A percentile compares a stretch with the other conserved stretches of the same genome.
phyloP scores from a whole-genome alignment of 75 land plant species.

The Azolla pinnata region DNA sequence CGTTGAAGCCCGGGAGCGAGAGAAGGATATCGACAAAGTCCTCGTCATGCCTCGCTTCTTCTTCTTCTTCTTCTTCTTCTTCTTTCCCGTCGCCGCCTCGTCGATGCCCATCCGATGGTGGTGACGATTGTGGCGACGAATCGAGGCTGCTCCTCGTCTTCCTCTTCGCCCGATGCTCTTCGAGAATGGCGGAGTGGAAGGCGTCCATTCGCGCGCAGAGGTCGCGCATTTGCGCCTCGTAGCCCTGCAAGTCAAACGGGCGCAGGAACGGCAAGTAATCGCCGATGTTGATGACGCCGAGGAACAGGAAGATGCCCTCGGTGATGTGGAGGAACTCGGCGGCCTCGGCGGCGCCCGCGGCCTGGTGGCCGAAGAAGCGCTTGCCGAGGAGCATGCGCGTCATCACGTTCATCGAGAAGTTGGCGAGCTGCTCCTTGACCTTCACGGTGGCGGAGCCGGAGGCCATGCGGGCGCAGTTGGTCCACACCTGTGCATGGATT shows the following conservation, averaged over 20 bases:
- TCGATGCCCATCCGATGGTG: too few species aligned
- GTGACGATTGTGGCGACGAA: too few species aligned
- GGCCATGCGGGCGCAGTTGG: too few species aligned
- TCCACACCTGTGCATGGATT: too few species aligned
- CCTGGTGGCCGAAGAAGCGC: slow-evolving; percentile 53
- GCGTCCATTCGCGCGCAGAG: slow-evolving; percentile 61
- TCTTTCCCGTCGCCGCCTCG: background rate
- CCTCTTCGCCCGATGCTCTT: slow-evolving; percentile 42
- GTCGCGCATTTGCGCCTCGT: slow-evolving; percentile 37
- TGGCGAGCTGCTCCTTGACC: too few species aligned
- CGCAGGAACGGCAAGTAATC: slow-evolving; percentile 74
- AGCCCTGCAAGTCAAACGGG: slow-evolving; percentile 50
- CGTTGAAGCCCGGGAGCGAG: slow-evolving; percentile 60
- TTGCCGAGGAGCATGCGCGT: slow-evolving; percentile 83
- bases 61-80: background rate
- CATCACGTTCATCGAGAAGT: slow-evolving; percentile 86
- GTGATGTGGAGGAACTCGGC: slow-evolving; percentile 61
- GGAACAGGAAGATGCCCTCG: slow-evolving; percentile 47
- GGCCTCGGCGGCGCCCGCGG: slow-evolving; percentile 47
- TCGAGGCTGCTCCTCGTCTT: too few species aligned
- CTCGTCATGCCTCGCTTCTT: slow-evolving; percentile 13
- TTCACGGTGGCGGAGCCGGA: too few species aligned
- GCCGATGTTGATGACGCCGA: slow-evolving; percentile 59
- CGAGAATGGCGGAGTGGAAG: slow-evolving; percentile 48
- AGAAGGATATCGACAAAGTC: slow-evolving; percentile 79